phyloP scores from a whole-genome alignment of 2,329 filamentous ascomycete genomes.

The Alternaria consortialis region DNA sequence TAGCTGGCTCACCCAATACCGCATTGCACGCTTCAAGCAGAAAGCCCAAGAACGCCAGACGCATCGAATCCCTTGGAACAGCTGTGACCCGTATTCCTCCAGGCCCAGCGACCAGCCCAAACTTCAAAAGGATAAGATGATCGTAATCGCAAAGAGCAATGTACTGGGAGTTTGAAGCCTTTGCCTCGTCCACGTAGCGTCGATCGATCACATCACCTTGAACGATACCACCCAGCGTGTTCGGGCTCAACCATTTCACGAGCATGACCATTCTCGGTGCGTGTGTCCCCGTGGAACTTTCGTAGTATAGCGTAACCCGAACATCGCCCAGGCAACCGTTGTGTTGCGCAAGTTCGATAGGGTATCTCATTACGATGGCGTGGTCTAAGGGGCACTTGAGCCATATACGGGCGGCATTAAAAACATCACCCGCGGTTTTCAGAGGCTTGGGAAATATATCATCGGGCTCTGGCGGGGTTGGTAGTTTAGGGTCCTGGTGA shows the following conservation, averaged over 20 bases:
- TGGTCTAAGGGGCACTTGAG: not conserved
- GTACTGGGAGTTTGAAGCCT: not conserved
- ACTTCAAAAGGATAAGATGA: not conserved
- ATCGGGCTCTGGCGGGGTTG: not conserved
- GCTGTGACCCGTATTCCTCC: not conserved
- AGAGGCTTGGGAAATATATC: not conserved
- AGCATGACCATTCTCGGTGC: not conserved
- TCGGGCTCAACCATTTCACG: not conserved
- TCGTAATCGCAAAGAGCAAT: not conserved
- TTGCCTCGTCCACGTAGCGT: not conserved
- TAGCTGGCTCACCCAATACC: not conserved
- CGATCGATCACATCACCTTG: not conserved
- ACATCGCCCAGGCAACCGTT: not conserved
- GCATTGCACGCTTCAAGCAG: not conserved
- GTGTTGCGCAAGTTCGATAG: not conserved
- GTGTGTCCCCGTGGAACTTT: not conserved
- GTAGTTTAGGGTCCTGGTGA: not conserved
- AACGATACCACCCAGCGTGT: not conserved
- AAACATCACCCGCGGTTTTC: not conserved
- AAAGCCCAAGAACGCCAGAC: not conserved
- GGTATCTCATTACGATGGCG: conserved; percentile 1
- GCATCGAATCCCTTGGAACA: not conserved
- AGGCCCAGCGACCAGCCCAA: not conserved
- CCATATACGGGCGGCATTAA: not conserved
- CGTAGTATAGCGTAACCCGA: not conserved